Base-by-base conservation (phyloP, 1,284 basidiomycete genomes). In the Ceratobasidium sp. region DNA sequence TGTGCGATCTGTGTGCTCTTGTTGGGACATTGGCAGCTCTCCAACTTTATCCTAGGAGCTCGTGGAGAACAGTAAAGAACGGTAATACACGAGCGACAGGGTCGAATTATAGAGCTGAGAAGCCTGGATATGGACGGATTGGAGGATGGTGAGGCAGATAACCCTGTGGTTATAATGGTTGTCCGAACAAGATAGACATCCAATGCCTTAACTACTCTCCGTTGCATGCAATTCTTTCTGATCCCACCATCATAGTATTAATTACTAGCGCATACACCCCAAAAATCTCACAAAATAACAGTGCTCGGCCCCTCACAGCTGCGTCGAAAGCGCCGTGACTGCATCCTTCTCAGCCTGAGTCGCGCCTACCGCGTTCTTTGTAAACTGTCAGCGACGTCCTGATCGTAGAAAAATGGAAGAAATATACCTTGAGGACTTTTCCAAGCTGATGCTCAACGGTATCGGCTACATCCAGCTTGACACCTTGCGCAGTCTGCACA, bases 361-460 rank as follows among this genome's bases (percentile, higher is more conserved):
- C n/a, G 75, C 75, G 8, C 75, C 73, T 2, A 74, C 59, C 1
- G 75, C 75, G 49, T 76, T 76, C 73, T 75, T 37, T 7, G 39
- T 9, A 56, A 69, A 14, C 22, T 24, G 49, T 72, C 59, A 69
- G 24, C 31, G 29, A 4, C 9, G 9, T 14, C 37, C 22, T 2
- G 11, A 27, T 29, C 11, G 48, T n/a, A 49, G 14, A 46, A 13
- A 43, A 43, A 43, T 29, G 29, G 31, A 14, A 19, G 54, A 22
- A 16, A 49, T 68, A 29, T 41, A 75, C 74, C 69, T 76, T 76
- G 48, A 68, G 37, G 14, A 77, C 76, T 58, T 77, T 77, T 11
- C 76, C 76, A 24, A 74, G 75, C 61, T 77, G 76, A 39, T 77
- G 76, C 59, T 76, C 75, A n/a, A 77, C 76, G 9, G 76, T 77